Evolutionary conservation across 352 stramenopile species (phyloP).

Genomic region (Phytophthora melonis): DNA sequence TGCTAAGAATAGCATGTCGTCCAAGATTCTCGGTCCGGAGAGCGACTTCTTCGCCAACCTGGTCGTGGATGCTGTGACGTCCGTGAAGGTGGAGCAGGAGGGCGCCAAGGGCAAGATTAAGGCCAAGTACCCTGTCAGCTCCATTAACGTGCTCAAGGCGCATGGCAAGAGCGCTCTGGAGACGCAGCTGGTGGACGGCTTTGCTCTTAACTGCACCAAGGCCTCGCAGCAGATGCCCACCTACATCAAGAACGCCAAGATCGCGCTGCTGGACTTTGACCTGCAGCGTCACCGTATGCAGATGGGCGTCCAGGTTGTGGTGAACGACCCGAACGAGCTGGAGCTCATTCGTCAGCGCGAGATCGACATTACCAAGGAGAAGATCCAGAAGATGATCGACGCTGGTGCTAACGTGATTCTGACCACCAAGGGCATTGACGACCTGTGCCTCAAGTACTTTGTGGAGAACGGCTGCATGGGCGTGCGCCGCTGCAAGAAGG

Average conservation of each 20-base stretch:
- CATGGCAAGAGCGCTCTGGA: conserved; percentile 92
- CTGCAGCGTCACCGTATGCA: conserved; percentile 98
- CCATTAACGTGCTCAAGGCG: conserved; percentile 99
- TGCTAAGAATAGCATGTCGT: conserved; percentile 99
- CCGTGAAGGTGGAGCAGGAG: conserved; percentile 94
- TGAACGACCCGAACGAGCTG: conserved; percentile 95
- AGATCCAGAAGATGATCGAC: conserved; percentile 99
- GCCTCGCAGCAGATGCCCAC: conserved; percentile 98
- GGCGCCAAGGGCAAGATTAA: conserved; percentile 84
- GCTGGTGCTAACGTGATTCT: conserved; percentile 98
- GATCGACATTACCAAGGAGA: conserved; percentile 99
- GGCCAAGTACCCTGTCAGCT: conserved; percentile 96
- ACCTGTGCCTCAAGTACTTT: conserved; percentile 99
- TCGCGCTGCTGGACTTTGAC: conserved; percentile 99
- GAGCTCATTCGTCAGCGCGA: conserved; percentile 99
- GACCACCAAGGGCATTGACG: conserved; percentile 99
- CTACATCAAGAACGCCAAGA: conserved; percentile 94
- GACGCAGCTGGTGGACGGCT: conserved; percentile 94
- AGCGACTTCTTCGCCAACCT: conserved; percentile 98
- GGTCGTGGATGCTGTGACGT: conserved; percentile 97
- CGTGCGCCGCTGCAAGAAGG: conserved; percentile 97
- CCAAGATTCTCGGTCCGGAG: conserved; percentile 99
- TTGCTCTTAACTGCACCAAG: conserved; percentile 97
- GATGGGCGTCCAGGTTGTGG: conserved; percentile 95
- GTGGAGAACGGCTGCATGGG: conserved; percentile 98